phyloP scores from a whole-genome alignment of 2,329 filamentous ascomycete genomes.

The Hypoxylon sp. region DNA sequence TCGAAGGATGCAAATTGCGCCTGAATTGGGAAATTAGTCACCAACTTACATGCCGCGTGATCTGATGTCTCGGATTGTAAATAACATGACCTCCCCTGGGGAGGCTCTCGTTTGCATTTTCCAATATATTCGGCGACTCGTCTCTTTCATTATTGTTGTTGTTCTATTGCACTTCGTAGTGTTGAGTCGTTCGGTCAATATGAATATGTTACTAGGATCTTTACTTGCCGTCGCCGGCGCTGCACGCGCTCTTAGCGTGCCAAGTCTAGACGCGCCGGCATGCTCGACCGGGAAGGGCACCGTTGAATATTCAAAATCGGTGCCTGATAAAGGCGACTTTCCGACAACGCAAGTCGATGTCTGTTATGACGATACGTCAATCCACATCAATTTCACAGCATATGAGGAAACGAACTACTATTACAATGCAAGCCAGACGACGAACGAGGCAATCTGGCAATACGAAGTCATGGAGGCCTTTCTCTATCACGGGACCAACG shows the following conservation, averaged over 20 bases:
- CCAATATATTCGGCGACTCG: not conserved
- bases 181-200: conserved; percentile 33
- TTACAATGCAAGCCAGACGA: conserved; percentile 59
- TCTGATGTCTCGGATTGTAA: conserved; percentile 17
- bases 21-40: conserved; percentile 34
- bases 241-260: conserved; percentile 34
- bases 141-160: not conserved
- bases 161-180: conserved; percentile 2
- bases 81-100: conserved; percentile 17
- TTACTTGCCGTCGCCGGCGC: conserved; percentile 35
- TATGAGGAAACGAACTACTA: conserved; percentile 62
- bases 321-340: conserved; percentile 58
- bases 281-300: conserved; percentile 55
- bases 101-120: conserved; percentile 4
- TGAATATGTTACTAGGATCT: conserved; percentile 40
- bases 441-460: conserved; percentile 62
- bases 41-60: conserved; percentile 10
- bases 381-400: conserved; percentile 61
- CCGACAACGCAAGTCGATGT: conserved; percentile 61
- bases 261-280: conserved; percentile 55
- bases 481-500: conserved; percentile 59
- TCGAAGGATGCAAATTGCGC: conserved; percentile 35
- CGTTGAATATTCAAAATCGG: conserved; percentile 58
- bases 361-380: conserved; percentile 59
- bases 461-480: conserved; percentile 67